These are phyloP conservation scores for Setomelanomma holmii DNA, from an alignment of 2,329 filamentous ascomycete species.

Conservation along the genomic window DNA sequence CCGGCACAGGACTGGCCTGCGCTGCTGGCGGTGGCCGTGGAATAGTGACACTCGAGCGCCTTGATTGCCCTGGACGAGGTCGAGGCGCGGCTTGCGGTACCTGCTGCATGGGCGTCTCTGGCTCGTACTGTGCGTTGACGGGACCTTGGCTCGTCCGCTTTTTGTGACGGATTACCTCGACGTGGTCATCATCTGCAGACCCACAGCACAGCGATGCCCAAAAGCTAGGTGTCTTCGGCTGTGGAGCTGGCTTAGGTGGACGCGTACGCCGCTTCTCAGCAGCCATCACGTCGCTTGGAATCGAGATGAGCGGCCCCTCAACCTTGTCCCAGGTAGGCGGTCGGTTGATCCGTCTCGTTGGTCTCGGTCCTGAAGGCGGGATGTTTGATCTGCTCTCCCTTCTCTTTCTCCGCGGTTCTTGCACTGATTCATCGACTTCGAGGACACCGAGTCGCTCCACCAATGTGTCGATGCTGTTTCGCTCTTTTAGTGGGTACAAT, in stretches of 20 bases:
- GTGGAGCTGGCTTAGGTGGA: conserved; percentile 22
- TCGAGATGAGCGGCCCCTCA: conserved; percentile 54
- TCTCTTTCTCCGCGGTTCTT: conserved; percentile 47
- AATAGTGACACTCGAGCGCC: conserved; percentile 8
- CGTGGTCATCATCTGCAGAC: conserved; percentile 47
- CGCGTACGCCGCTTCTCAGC: conserved; percentile 30
- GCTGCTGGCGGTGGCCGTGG: conserved; percentile 10
- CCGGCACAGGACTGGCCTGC: conserved; percentile 21
- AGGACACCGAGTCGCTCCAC: conserved; percentile 79
- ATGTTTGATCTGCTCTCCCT: conserved; percentile 29
- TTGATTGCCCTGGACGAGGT: conserved; percentile 6
- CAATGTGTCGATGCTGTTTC: conserved; percentile 86
- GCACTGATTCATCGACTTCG: conserved; percentile 61
- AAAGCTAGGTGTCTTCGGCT: conserved; percentile 43
- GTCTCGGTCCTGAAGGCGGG: conserved; percentile 20
- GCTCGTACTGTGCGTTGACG: conserved; percentile 7
- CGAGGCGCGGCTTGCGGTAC: conserved; percentile 18
- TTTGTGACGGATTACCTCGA: conserved; percentile 53
- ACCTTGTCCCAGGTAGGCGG: conserved; percentile 56
- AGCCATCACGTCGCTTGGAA: conserved; percentile 50
- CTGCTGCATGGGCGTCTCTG: conserved; percentile 20
- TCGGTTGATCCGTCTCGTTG: conserved; percentile 39
- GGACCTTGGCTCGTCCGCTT: conserved; percentile 30
- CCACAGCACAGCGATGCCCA: conserved; percentile 55
- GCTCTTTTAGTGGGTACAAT: conserved; percentile 65